Evolutionary conservation across 2,329 filamentous ascomycete species (phyloP), one percentile per base, ranked within the genome.

Genomic region (Fusarium vanettenii): DNA sequence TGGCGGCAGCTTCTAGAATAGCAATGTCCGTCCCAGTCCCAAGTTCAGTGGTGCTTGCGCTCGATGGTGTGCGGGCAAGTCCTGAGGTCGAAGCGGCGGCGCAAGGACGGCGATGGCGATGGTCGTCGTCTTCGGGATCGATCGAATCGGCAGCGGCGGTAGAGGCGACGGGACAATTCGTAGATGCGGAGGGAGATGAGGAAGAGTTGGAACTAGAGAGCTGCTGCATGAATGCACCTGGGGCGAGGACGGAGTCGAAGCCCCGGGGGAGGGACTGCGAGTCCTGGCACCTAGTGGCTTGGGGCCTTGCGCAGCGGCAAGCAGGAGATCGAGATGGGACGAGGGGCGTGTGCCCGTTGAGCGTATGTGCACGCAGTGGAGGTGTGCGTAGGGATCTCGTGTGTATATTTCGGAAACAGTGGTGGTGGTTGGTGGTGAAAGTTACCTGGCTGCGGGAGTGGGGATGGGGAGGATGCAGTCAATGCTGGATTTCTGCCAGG

Each of bases 221-320:
- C 68, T 79, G 76, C 72, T 78, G 81, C 81, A 82, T 82, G 73
- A 81, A 82, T 74, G 71, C 79, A 78, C 77, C 76, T 74, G 72
- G 73, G 71, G 70, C 68, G 64, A 71, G 60, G 66, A 75, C 75
- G 75, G 72, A 79, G 74, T 78, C 77, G 70, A 77, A 76, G 74
- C 74, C 75, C 74, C 74, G 65, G 48, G 45, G 48, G 73, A 73
- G 72, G 75, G 77, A 79, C 76, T 72, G 73, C 72, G 75, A 79
- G 67, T 78, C 75, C 72, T 67, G 70, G 70, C 75, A 69, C 76
- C 68, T 76, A 76, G 68, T 74, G 72, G 71, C 74, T 77, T 73
- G 66, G 67, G 66, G 74, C 60, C 73, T 60, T 79, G 74, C 64
- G 70, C 70, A 66, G 70, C 39, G 43, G 70, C 69, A 72, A 74